Evolutionary conservation across 495 filamentous ascomycete species (phyloP).

Genomic region (Apiosordaria backusii): DNA sequence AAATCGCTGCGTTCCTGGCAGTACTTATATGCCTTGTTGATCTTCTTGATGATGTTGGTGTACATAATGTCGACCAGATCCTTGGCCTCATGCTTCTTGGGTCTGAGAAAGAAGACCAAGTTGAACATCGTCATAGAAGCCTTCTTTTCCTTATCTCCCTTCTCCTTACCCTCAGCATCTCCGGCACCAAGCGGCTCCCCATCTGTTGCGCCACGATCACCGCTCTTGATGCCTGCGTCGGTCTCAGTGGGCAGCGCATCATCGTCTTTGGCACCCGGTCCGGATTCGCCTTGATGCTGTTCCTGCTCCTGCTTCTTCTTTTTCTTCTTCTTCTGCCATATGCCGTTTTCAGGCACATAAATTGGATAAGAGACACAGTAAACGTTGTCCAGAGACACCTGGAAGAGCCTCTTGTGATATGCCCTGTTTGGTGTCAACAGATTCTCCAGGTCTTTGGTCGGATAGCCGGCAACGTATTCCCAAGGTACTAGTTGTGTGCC

Average conservation of each 20-base stretch:
- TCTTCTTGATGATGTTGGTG: slow-evolving; percentile 81
- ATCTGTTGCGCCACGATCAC: slow-evolving; percentile 23
- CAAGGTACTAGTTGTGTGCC: slow-evolving; percentile 61
- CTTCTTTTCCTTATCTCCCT: slow-evolving; percentile 54
- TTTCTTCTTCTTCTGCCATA: slow-evolving; percentile 80
- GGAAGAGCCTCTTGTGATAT: slow-evolving; percentile 85
- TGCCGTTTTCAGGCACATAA: slow-evolving; percentile 79
- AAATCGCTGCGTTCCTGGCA: slow-evolving; percentile 84
- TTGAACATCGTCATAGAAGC: slow-evolving; percentile 91
- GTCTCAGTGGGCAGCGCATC: slow-evolving; percentile 19
- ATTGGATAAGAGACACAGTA: slow-evolving; percentile 85
- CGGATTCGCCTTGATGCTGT: slow-evolving; percentile 18
- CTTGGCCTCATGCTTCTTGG: slow-evolving; percentile 71
- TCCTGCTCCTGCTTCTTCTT: slow-evolving; percentile 40
- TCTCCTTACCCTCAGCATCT: slow-evolving; percentile 26
- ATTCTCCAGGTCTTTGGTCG: slow-evolving; percentile 74
- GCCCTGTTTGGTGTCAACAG: slow-evolving; percentile 72
- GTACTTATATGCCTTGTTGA: slow-evolving; percentile 83
- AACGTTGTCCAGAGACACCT: slow-evolving; percentile 78
- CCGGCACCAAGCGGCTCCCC: slow-evolving; percentile 37
- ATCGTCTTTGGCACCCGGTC: slow-evolving; percentile 32
- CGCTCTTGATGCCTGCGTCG: slow-evolving; percentile 13
- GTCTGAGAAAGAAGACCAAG: slow-evolving; percentile 85
- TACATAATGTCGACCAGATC: slow-evolving; percentile 75
- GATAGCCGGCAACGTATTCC: slow-evolving; percentile 75